Conservation (phyloP, 164 flowering plant genomes). For the Malania oleifera region DNA sequence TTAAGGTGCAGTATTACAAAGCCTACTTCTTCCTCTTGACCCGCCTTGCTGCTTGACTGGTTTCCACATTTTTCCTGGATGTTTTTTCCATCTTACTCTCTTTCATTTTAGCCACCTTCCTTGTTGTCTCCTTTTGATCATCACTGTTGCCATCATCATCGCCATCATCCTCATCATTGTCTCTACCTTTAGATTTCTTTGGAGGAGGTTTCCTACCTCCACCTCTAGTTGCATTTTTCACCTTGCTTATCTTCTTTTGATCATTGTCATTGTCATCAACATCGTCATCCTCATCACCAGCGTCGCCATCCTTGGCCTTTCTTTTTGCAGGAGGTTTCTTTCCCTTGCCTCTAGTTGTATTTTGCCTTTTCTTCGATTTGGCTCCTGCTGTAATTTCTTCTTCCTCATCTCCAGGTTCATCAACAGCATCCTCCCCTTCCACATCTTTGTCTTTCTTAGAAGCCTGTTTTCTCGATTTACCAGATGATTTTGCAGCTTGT, state of each 20-base stretch:
- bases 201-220: constrained; percentile 18
- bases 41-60: constrained; percentile 19
- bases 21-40: constrained; percentile 24
- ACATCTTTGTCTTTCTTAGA: constrained; percentile 20
- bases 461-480: constrained; percentile 34
- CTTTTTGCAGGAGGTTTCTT: too few species aligned
- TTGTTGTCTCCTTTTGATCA: constrained; percentile 17
- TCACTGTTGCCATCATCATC: constrained; percentile 12
- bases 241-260: neutral
- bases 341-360: constrained; percentile 18
- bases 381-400: constrained; percentile 15
- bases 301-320: neutral
- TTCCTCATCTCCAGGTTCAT: constrained; percentile 28
- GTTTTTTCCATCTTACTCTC: constrained; percentile 21
- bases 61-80: constrained; percentile 19
- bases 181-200: constrained; percentile 34
- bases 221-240: neutral
- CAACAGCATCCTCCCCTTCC: constrained; percentile 18
- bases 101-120: constrained; percentile 16
- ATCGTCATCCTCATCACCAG: neutral
- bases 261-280: neutral
- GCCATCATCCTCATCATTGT: constrained; percentile 15
- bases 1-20: too few species aligned
- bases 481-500: constrained; percentile 35
- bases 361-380: constrained; percentile 26